Evolutionary conservation across 805 yeast species (phyloP).

Genomic region (Zygoascus biomembranicola): DNA sequence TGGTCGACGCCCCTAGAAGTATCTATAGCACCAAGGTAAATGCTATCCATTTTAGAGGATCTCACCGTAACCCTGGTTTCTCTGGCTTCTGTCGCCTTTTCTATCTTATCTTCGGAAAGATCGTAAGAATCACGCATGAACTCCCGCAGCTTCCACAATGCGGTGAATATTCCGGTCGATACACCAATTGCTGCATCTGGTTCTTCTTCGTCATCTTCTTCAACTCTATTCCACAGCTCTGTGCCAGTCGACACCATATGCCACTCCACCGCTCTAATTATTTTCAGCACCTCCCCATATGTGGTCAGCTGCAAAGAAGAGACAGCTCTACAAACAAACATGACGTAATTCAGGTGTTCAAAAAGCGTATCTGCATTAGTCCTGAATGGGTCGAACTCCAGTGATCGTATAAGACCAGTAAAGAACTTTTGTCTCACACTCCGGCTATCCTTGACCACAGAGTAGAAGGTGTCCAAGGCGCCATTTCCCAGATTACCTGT

Average conservation of each 20-base stretch:
- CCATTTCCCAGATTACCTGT: constrained; percentile 24
- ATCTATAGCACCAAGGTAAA: neutral
- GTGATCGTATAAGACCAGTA: constrained; percentile 26
- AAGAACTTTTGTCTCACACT: constrained; percentile 37
- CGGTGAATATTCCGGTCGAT: constrained; percentile 6
- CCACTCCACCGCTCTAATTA: constrained; percentile 39
- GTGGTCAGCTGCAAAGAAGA: constrained; percentile 32
- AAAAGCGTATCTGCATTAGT: constrained; percentile 15
- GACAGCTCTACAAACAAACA: constrained; percentile 35
- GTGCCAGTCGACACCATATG: constrained; percentile 35
- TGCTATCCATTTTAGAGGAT: neutral
- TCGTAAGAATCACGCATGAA: neutral
- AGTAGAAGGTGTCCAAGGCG: constrained; percentile 33
- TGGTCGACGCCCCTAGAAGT: neutral
- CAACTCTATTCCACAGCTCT: constrained; percentile 1
- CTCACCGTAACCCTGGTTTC: neutral
- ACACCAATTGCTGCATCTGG: constrained; percentile 5
- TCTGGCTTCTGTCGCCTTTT: no score
- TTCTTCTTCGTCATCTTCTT: constrained; percentile 3
- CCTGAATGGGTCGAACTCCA: constrained; percentile 25
- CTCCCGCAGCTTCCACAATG: constrained; percentile 4
- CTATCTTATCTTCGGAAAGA: neutral
- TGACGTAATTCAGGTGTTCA: constrained; percentile 24
- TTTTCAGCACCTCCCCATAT: constrained; percentile 43
- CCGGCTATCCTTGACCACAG: constrained; percentile 35